Base-by-base conservation (phyloP, 169 alveolate species). In the Miamiensis avidus region DNA sequence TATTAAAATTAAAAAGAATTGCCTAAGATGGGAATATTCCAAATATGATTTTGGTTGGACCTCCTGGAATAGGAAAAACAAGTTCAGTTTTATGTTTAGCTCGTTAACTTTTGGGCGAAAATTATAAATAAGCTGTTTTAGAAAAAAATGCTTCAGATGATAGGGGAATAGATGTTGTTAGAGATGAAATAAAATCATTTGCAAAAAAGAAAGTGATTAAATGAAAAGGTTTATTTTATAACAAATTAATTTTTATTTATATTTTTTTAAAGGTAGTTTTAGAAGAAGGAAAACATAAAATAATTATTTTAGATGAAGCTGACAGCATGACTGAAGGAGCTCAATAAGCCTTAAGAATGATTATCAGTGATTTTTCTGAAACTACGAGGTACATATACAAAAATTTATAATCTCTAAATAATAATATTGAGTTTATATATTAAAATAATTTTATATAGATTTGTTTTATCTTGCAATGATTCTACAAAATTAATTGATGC, bases 1-100 rank as follows among this genome's bases (percentile, higher is more conserved):
- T 99, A 65, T 94, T 95, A 31, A 94, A 99, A 29, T 94, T 99
- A 64, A 94, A 97, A 92, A 95, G 97, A 49, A 97, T 99, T 28
- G 98, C 99, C 0, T 89, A 90, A 88, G 97, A 98, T 65, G 99
- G 99, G 15, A 98, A 98, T 86, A 97, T 99, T 97, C 99, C 99
- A 0, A 98, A 98, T 87, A 92, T 99, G 75, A 98, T 99, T 72
- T 94, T 99, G 34, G 90, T 86, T 29, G 99, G 99, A 0, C 99
- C 99, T 25, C 99, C 99, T 0, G 99, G 99, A 33, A 98, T 99
- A 26, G 99, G 99, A 32, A 99, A 99, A 92, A 99, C 99, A 25
- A 98, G 99, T 65, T 96, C 99, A 83, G 98, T 99, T 25, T 97
- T 98, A 81, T 99, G 99, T 88, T 92, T 99, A 89, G 99, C 99